These are phyloP conservation scores for Populus euphratica DNA, from an alignment of 345 rosid species.

Conservation along the genomic window DNA sequence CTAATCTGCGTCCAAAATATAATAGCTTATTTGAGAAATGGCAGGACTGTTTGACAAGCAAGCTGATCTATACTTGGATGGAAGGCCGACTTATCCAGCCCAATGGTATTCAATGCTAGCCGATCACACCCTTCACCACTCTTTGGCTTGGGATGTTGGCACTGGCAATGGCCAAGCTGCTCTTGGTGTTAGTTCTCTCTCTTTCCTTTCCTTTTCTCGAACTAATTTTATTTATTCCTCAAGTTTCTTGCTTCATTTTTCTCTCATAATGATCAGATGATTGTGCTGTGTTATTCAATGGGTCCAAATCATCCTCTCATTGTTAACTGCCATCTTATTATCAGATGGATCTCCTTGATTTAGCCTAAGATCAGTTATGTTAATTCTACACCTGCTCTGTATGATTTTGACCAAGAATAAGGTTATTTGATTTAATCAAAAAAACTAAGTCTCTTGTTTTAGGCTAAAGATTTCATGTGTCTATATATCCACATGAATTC, in stretches of 20 bases:
- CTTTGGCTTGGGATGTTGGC: slow-evolving; percentile 67
- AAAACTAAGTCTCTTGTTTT: no score
- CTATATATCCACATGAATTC: no score
- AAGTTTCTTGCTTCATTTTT: neutral
- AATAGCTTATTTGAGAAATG: neutral
- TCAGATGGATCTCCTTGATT: no score
- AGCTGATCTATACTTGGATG: slow-evolving; percentile 52
- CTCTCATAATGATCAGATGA: neutral
- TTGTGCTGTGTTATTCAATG: neutral
- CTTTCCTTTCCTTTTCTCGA: neutral
- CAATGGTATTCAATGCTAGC: slow-evolving; percentile 62
- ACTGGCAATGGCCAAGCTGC: slow-evolving; percentile 77
- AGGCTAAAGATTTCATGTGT: no score
- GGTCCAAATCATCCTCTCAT: no score
- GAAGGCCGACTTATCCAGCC: slow-evolving; percentile 54
- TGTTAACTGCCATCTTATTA: no score
- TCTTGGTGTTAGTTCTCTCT: slow-evolving; percentile 37
- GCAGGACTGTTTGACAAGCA: slow-evolving; percentile 39
- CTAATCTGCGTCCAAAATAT: no score
- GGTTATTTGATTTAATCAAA: neutral
- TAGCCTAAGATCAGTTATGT: no score
- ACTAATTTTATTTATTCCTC: neutral
- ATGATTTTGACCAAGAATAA: neutral
- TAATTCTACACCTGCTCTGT: no score
- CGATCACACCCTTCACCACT: slow-evolving; percentile 37